Evolutionary conservation across 148 eudicot genomes (phyloP), one percentile per base, ranked within the genome.

Genomic region (Pouteria glomerata): DNA sequence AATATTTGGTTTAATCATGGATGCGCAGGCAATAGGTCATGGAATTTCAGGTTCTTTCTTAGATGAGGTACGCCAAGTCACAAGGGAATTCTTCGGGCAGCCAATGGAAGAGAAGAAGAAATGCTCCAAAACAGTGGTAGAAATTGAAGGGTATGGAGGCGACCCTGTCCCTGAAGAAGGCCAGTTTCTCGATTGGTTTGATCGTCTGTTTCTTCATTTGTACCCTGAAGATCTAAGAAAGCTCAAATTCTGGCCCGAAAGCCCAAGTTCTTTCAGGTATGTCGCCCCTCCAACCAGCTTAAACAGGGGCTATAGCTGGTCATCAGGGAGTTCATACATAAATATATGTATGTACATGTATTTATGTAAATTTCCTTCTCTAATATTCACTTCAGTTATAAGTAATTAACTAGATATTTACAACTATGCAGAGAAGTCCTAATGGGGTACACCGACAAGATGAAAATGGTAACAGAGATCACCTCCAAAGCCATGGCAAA

Each of bases 71-170:
- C 79, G 47, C 1, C 18, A 57, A 58, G 85, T 85, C 0, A 42
- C 70, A 1, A 74, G 81, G 47, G 82, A 75, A 42, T 86, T 86
- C 73, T 86, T 86, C 19, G 31, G 58, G 21, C 85, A 57, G 52
- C 83, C 89, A 18, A 77, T 77, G 81, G 83, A 81, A 64, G 87
- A 86, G 71, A 86, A 80, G 84, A 57, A 72, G 1, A 85, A 77
- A 37, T 60, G 73, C 33, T 74, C 80, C 16, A 82, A 82, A 71
- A 26, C 35, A 21, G 79, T 82, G 41, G 52, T 15, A 10, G 83
- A 80, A 1, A 71, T 80, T 30, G 75, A 81, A 73, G 86, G 90
- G 6, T 86, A 86, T 73, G 90, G 90, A 21, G 82, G 74, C 12
- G 87, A 86, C 55, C 82, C 90, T 35, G 62, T 71, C n/a, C 84